Evolutionary conservation across 2,329 filamentous ascomycete genomes (phyloP).

Genomic region (Apiospora kogelbergensis): DNA sequence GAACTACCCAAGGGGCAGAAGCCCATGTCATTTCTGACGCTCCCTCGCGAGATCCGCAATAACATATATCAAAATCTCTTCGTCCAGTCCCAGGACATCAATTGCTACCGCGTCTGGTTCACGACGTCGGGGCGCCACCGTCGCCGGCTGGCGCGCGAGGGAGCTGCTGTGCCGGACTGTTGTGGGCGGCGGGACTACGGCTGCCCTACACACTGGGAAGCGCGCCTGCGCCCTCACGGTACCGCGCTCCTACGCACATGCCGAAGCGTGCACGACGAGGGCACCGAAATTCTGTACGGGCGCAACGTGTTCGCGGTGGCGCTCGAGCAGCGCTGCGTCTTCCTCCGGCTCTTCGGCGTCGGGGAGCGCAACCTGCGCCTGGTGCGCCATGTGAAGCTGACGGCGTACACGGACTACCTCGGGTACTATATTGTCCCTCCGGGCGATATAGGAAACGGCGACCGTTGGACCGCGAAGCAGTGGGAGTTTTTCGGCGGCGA

Average conservation of each 20-base stretch:
- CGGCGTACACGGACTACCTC: constrained; percentile 9
- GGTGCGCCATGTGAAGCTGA: constrained; percentile 7
- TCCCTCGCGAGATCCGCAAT: neutral
- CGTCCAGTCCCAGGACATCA: neutral
- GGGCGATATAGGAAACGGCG: neutral
- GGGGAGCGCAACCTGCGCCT: constrained; percentile 15
- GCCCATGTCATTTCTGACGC: neutral
- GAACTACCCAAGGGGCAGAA: neutral
- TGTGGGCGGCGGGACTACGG: neutral
- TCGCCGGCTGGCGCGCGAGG: neutral
- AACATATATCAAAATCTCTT: neutral
- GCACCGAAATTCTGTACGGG: constrained; percentile 13
- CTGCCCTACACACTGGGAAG: neutral
- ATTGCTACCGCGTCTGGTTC: neutral
- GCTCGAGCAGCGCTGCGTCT: constrained; percentile 10
- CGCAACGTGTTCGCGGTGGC: constrained; percentile 13
- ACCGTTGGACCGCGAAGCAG: neutral
- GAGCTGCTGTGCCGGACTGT: neutral
- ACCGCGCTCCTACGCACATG: neutral
- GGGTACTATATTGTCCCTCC: constrained; percentile 5
- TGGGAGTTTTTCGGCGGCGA: constrained; percentile 14
- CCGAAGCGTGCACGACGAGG: constrained; percentile 3
- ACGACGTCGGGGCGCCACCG: neutral
- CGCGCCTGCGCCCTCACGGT: neutral
- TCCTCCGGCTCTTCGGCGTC: constrained; percentile 14